Percentiles rank a stretch among this genome's conserved stretches.
phyloP scores from a whole-genome alignment of 1,284 basidiomycete species.

The Naganishia albida region DNA sequence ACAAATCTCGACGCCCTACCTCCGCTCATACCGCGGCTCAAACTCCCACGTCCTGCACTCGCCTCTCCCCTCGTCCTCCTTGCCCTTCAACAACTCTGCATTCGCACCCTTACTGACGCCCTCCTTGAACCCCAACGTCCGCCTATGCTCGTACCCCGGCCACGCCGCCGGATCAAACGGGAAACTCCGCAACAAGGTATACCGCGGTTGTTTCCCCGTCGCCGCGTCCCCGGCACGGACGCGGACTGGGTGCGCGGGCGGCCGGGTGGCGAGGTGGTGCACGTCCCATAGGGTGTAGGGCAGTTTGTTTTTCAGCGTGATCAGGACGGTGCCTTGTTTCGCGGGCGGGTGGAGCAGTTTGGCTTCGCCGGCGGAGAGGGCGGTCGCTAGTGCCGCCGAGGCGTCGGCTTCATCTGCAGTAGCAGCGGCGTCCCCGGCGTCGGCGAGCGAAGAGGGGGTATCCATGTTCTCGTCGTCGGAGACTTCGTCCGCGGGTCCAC shows the following conservation, averaged over 20 bases:
- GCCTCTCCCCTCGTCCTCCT: constrained; percentile 39
- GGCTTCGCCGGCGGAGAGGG: constrained; percentile 19
- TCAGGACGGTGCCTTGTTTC: constrained; percentile 64
- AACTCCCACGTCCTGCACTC: constrained; percentile 52
- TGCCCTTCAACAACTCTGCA: constrained; percentile 46
- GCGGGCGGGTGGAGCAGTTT: constrained; percentile 48
- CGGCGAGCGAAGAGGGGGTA: constrained; percentile 39
- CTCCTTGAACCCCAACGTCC: constrained; percentile 75
- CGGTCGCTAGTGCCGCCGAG: background rate
- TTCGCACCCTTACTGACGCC: constrained; percentile 49
- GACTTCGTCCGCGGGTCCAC: constrained; percentile 13
- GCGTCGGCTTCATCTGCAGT: constrained; percentile 31
- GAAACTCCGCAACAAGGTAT: constrained; percentile 77
- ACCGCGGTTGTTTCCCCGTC: constrained; percentile 64
- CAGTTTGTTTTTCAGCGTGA: constrained; percentile 80
- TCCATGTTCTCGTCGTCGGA: constrained; percentile 42
- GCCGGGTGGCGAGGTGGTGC: constrained; percentile 70
- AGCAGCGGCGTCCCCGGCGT: constrained; percentile 56
- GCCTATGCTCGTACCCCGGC: constrained; percentile 83
- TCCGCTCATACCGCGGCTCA: constrained; percentile 35
- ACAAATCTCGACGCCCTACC: background rate
- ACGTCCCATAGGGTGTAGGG: constrained; percentile 91
- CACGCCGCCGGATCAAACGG: constrained; percentile 71
- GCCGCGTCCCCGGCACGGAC: constrained; percentile 31
- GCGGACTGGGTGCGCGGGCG: constrained; percentile 41